These are phyloP conservation scores for Microascus cirrosus DNA, from an alignment of 2,329 filamentous ascomycete species.

Conservation along the genomic window DNA sequence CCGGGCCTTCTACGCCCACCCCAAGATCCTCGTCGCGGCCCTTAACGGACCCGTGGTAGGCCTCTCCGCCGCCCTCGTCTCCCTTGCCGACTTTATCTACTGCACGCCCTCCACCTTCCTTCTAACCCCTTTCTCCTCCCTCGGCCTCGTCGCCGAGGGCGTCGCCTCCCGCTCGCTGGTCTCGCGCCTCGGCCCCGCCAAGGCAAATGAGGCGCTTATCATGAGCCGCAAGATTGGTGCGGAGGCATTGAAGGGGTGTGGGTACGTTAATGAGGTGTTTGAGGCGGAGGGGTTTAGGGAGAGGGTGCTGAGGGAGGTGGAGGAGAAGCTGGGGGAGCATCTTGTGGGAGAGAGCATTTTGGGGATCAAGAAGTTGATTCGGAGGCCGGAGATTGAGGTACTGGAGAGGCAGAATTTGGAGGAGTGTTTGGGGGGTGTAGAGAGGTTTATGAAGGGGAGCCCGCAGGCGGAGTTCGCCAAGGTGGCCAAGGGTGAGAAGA, in stretches of 20 bases:
- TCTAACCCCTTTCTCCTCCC: slow-evolving; percentile 80
- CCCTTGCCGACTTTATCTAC: slow-evolving; percentile 89
- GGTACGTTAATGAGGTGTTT: slow-evolving; percentile 83
- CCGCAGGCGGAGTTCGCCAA: slow-evolving; percentile 85
- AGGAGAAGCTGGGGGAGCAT: slow-evolving; percentile 70
- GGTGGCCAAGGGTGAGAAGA: slow-evolving; percentile 80
- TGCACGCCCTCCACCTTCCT: slow-evolving; percentile 70
- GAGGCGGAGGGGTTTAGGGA: slow-evolving; percentile 59
- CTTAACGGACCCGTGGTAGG: slow-evolving; percentile 90
- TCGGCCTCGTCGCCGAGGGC: slow-evolving; percentile 85
- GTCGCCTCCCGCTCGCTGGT: slow-evolving; percentile 71
- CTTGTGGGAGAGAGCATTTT: slow-evolving; percentile 68
- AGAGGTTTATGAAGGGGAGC: slow-evolving; percentile 66
- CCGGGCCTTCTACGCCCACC: slow-evolving; percentile 82
- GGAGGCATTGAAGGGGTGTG: slow-evolving; percentile 61
- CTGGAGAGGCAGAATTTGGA: slow-evolving; percentile 68
- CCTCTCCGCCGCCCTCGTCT: slow-evolving; percentile 71
- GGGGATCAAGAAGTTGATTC: slow-evolving; percentile 75
- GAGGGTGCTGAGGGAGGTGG: slow-evolving; percentile 66
- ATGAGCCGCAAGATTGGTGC: slow-evolving; percentile 71
- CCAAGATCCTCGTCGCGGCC: slow-evolving; percentile 83
- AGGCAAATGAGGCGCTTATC: slow-evolving; percentile 86
- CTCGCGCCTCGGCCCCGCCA: slow-evolving; percentile 63
- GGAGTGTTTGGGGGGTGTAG: slow-evolving; percentile 79
- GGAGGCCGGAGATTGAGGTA: slow-evolving; percentile 58